Conservation (phyloP, 345 rosid species). For the Raphanus sativus region DNA sequence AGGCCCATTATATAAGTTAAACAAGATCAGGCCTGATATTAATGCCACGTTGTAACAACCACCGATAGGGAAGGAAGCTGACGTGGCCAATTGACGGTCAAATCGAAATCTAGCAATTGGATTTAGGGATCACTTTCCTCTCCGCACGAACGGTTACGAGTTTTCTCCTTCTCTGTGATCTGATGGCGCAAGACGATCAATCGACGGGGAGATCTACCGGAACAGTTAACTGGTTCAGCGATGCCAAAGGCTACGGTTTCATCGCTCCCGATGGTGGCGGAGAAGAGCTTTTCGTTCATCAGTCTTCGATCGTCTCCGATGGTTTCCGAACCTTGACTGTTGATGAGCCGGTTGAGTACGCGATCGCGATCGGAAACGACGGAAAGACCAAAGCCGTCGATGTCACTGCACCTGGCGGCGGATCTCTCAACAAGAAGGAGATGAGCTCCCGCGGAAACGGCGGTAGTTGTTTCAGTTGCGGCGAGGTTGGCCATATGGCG, state of each 20-base stretch:
- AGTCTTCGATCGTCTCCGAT: slow-evolving; percentile 61
- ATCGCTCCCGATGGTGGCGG: slow-evolving; percentile 68
- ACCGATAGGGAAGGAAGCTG: slow-evolving; percentile 27
- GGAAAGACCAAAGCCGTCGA: slow-evolving; percentile 54
- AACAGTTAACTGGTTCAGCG: slow-evolving; percentile 61
- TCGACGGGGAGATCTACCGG: slow-evolving; percentile 52
- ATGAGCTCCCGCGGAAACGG: slow-evolving; percentile 31
- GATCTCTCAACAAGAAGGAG: slow-evolving; percentile 42
- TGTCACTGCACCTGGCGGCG: slow-evolving; percentile 51
- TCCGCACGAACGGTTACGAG: slow-evolving; percentile 25
- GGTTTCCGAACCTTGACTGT: slow-evolving; percentile 57
- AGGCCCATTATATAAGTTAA: too few species aligned
- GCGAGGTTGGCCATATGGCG: slow-evolving; percentile 44
- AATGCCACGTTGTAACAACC: slow-evolving; percentile 18
- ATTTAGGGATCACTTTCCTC: slow-evolving; percentile 14
- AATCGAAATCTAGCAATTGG: slow-evolving; percentile 7
- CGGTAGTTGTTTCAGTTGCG: slow-evolving; percentile 42
- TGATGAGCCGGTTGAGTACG: slow-evolving; percentile 57
- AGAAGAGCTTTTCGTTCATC: slow-evolving; percentile 77
- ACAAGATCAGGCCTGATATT: background rate
- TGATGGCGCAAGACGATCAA: slow-evolving; percentile 42
- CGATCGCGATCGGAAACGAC: slow-evolving; percentile 36
- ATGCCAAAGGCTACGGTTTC: slow-evolving; percentile 71
- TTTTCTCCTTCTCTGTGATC: slow-evolving; percentile 11
- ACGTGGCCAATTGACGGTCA: slow-evolving; percentile 16